Evolutionary conservation across 2,329 filamentous ascomycete species (phyloP), one percentile per base, ranked within the genome.

Genomic region (Colletotrichum sublineola): DNA sequence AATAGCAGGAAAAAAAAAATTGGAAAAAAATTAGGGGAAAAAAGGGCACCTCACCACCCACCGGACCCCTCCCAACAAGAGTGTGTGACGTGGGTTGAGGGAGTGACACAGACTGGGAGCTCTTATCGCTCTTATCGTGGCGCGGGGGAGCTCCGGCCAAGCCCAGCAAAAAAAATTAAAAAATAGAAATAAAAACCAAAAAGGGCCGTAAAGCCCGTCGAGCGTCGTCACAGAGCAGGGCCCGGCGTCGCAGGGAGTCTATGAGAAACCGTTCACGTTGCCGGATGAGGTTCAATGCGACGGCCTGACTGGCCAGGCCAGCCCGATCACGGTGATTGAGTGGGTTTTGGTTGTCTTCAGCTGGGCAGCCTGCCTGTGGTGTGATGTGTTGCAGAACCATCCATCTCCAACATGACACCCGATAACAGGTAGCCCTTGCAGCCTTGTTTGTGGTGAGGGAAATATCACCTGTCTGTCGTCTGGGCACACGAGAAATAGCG

Each of bases 121-220:
- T 73, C 70, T 73, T 73, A 73, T 73, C 70, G 60, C 44, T n/a
- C 55, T 73, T 73, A 73, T 73, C 70, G 67, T 61, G 67, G 56
- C 70, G 70, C 70, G 67, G 70, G 68, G 70, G 70, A 73, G 70
- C 70, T 73, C 67, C 62, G 46, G 70, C 57, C 64, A 71, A 58
- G 57, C 57, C 68, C 50, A 68, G 68, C 42, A 48, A 15, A 44
- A 20, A 44, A 1, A 20, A 44, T 6, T 18, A 44, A 44, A 44
- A 44, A 44, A 20, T 44, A 44, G 20, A 8, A 44, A 44, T 6
- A 6, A 18, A 44, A 44, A 40, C 2, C 18, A 44, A 44, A 44
- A 48, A 42, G 66, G 33, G 20, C 63, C 52, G 29, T 40, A 44
- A 29, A 56, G 48, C 31, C 55, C 46, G 63, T 55, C 33, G n/a